A percentile compares a stretch with the other conserved stretches of the same genome.
Evolutionary conservation across 1,284 basidiomycete species (phyloP).

Genomic region (Neonothopanus nambi): DNA sequence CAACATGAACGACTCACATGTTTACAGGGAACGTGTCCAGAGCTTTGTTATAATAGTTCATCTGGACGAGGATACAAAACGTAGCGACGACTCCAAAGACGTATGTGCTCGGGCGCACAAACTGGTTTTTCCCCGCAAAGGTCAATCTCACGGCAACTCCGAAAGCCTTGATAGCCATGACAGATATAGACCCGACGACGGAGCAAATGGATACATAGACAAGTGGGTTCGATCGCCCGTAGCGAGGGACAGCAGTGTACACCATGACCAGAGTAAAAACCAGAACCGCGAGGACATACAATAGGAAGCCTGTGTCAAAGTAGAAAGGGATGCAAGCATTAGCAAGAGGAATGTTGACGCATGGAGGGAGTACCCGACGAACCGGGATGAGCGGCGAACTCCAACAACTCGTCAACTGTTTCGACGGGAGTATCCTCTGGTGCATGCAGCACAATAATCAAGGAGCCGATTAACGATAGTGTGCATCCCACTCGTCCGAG

Average conservation of each 20-base stretch:
- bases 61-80: constrained; percentile 90
- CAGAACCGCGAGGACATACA: constrained; percentile 87
- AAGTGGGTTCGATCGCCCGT: constrained; percentile 86
- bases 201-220: constrained; percentile 96
- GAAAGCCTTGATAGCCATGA: constrained; percentile 89
- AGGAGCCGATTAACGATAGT: constrained; percentile 87
- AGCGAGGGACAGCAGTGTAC: constrained; percentile 79
- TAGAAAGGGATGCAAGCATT: constrained; percentile 7
- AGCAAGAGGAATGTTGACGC: background rate
- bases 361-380: constrained; percentile 30
- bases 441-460: constrained; percentile 97
- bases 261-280: constrained; percentile 88
- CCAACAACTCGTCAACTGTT: constrained; percentile 93
- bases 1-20: constrained; percentile 67
- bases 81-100: constrained; percentile 87
- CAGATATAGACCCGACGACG: constrained; percentile 74
- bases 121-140: constrained; percentile 92
- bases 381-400: constrained; percentile 91
- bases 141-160: constrained; percentile 93
- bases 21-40: constrained; percentile 97
- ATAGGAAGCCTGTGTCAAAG: constrained; percentile 70
- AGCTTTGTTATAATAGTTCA: constrained; percentile 99
- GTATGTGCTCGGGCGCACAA: constrained; percentile 93
- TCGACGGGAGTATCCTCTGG: constrained; percentile 93
- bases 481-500: constrained; percentile 93